Base-by-base conservation (phyloP, 2,329 filamentous ascomycete genomes). In the Colletotrichum sp. region DNA sequence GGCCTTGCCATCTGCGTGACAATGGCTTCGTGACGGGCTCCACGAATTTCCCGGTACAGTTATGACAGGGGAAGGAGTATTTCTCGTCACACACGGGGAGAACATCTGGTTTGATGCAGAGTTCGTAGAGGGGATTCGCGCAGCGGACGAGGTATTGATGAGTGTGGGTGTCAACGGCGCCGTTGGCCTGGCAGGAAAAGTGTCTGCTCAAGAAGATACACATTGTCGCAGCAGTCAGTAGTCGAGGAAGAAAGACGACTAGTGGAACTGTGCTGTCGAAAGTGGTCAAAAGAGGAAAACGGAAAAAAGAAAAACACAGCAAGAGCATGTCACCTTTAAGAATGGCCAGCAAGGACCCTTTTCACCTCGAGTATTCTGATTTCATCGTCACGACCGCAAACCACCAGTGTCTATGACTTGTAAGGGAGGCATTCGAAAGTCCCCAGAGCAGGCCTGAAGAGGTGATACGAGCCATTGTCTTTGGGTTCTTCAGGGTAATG, bases 101-200 rank as follows among this genome's bases (percentile, higher is more conserved):
- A 7, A 70, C 74, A 8, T 26, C 43, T 8, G 21, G 13, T 6
- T 16, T 21, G 60, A 76, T 57, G 30, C 76, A 77, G 6, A 48
- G 34, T 26, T 26, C 28, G n/a, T 76, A 75, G 30, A 34, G 34
- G 13, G 73, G 73, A 52, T 70, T 77, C 21, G 76, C 74, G 61
- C 76, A 77, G 26, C 74, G 69, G 13, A 66, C 21, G 21, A 77
- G 30, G 30, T 74, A 74, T 13, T 52, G 48, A 16, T 60, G 60
- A 21, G 43, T n/a, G 38, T 77, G 76, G 9, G 18, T 13, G 8
- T 15, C 16, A 8, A 4, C 4, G 3, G 24, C 36, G 6, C 28
- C 43, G 10, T 38, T 28, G 5, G 16, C 21, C 24, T 28, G 36
- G 43, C 74, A 77, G 5, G 10, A 18, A n/a, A 69, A 76, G 12